Percentiles rank a stretch among this genome's conserved stretches.
phyloP scores from a whole-genome alignment of 2,329 filamentous ascomycete species.

The Dactylella cylindrospora region DNA sequence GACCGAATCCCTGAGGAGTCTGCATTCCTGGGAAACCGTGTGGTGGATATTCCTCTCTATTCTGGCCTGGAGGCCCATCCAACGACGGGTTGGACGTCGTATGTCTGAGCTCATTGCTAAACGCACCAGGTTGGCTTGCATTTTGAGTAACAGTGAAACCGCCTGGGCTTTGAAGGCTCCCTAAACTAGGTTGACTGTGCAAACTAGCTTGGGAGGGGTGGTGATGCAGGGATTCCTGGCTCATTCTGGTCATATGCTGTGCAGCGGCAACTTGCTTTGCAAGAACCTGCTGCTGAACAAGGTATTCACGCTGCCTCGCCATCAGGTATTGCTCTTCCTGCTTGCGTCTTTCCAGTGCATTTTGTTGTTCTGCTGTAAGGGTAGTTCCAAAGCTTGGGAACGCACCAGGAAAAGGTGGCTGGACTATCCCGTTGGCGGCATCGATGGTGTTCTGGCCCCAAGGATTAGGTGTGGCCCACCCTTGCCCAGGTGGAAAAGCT shows the following conservation, averaged over 20 bases:
- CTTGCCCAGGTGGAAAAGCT: constrained; percentile 52
- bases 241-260: constrained; percentile 58
- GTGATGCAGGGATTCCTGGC: constrained; percentile 73
- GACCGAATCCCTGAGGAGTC: constrained; percentile 26
- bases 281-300: constrained; percentile 80
- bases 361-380: constrained; percentile 94
- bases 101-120: constrained; percentile 35
- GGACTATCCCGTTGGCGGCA: constrained; percentile 61
- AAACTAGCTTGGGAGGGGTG: constrained; percentile 94
- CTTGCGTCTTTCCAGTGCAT: constrained; percentile 91
- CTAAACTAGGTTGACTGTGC: constrained; percentile 94
- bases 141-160: constrained; percentile 44
- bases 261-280: constrained; percentile 67
- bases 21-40: constrained; percentile 22
- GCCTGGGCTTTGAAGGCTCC: constrained; percentile 66
- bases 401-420: constrained; percentile 86
- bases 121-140: constrained; percentile 45
- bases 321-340: constrained; percentile 98
- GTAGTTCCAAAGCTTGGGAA: constrained; percentile 97
- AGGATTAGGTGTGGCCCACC: constrained; percentile 51
- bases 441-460: constrained; percentile 51
- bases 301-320: constrained; percentile 90
- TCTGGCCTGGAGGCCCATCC: constrained; percentile 9
- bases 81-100: constrained; percentile 37
- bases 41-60: constrained; percentile 25